phyloP scores from a whole-genome alignment of 2,329 filamentous ascomycete species.

The Proliferodiscus dingleyae region DNA sequence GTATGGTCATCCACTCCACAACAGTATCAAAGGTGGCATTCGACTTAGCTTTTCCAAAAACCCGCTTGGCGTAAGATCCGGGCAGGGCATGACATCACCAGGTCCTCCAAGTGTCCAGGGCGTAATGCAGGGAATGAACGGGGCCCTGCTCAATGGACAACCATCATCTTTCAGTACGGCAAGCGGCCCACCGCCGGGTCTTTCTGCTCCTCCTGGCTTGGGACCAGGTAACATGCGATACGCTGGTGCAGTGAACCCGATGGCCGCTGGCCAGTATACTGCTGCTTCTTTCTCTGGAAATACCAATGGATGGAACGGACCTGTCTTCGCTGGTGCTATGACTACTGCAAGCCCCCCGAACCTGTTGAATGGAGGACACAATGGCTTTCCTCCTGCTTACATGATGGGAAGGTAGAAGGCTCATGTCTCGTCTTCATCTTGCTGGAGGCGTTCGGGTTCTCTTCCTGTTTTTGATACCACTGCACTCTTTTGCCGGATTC shows the following conservation, averaged over 20 bases:
- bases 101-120: conserved; percentile 38
- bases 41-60: conserved; percentile 97
- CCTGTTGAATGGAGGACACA: conserved; percentile 28
- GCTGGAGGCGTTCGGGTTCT: conserved; percentile 16
- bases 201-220: conserved; percentile 70
- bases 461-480: conserved; percentile 15
- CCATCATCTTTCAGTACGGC: conserved; percentile 34
- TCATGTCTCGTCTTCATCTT: conserved; percentile 12
- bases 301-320: conserved; percentile 27
- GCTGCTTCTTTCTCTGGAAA: conserved; percentile 21
- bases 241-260: conserved; percentile 20
- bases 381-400: conserved; percentile 31
- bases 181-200: conserved; percentile 72
- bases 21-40: conserved; percentile 91
- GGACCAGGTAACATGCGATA: conserved; percentile 32
- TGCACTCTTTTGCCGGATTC: conserved; percentile 13
- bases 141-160: conserved; percentile 43
- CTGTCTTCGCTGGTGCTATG: conserved; percentile 26
- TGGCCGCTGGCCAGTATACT: conserved; percentile 23
- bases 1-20: conserved; percentile 81
- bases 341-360: conserved; percentile 26
- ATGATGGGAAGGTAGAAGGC: conserved; percentile 33
- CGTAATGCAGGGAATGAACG: conserved; percentile 52
- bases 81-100: conserved; percentile 45
- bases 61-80: conserved; percentile 83